Percentiles rank a stretch among this genome's conserved stretches.
Conservation (phyloP, 345 rosid species). For the Aurinia saxatilis region DNA sequence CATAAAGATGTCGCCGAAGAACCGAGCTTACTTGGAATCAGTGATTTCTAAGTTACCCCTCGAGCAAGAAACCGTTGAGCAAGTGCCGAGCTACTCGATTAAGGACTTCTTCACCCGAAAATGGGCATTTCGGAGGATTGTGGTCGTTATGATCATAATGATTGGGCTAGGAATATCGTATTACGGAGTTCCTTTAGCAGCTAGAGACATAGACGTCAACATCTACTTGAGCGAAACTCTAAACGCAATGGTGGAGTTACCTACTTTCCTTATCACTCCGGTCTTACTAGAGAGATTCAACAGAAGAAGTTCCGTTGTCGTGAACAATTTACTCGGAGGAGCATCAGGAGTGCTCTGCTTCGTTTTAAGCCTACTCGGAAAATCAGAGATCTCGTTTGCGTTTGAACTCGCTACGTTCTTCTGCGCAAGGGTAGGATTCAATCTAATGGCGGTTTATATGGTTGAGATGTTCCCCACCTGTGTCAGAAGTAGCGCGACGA, state of each 20-base stretch:
- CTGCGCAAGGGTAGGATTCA: constrained; percentile 32
- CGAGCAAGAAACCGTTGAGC: background rate
- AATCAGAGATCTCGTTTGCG: constrained; percentile 16
- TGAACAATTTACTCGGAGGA: constrained; percentile 31
- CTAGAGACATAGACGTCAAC: constrained; percentile 33
- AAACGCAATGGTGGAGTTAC: constrained; percentile 38
- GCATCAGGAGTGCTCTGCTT: constrained; percentile 29
- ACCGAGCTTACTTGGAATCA: constrained; percentile 14
- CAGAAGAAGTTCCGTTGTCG: constrained; percentile 32
- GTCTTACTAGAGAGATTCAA: constrained; percentile 25
- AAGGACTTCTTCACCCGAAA: constrained; percentile 14
- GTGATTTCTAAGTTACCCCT: background rate
- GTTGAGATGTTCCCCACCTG: constrained; percentile 48
- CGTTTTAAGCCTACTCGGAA: background rate
- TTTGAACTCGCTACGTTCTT: constrained; percentile 50
- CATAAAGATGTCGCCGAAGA: constrained; percentile 1
- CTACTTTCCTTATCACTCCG: constrained; percentile 30
- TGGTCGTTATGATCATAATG: constrained; percentile 26
- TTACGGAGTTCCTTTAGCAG: constrained; percentile 42
- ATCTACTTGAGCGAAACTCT: constrained; percentile 36
- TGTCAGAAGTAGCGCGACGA: constrained; percentile 39
- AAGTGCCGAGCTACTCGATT: constrained; percentile 4
- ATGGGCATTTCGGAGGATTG: constrained; percentile 16
- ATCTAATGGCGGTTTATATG: constrained; percentile 34
- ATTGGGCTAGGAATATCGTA: constrained; percentile 43